phyloP scores from a whole-genome alignment of 106 monocot species.

The Apostasia shenzhenica region DNA sequence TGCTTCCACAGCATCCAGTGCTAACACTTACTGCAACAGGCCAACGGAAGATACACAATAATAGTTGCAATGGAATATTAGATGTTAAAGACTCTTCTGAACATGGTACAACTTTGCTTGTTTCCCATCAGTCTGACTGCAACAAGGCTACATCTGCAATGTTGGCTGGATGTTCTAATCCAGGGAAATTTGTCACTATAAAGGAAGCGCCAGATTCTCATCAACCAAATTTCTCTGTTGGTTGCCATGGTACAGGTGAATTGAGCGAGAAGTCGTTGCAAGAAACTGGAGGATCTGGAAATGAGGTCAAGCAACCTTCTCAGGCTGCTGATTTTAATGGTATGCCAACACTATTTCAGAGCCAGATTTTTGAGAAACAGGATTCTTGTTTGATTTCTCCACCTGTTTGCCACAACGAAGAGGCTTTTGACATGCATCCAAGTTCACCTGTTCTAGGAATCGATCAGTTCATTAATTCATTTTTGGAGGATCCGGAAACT shows the following conservation, averaged over 20 bases:
- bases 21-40: constrained; percentile 4
- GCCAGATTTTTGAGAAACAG: constrained; percentile 6
- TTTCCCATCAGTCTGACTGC: constrained; percentile 40
- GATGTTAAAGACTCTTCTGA: constrained; percentile 55
- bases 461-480: constrained; percentile 7
- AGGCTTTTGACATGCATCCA: constrained; percentile 2
- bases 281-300: constrained; percentile 15
- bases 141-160: constrained; percentile 19
- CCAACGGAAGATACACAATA: constrained; percentile 28
- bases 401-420: constrained; percentile 11
- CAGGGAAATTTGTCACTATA: constrained; percentile 15
- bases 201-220: constrained; percentile 13
- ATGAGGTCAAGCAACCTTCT: constrained; percentile 7
- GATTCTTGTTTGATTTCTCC: constrained; percentile 9
- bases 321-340: constrained; percentile 12
- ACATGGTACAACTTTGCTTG: constrained; percentile 32
- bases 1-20: constrained; percentile 33
- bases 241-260: constrained; percentile 19
- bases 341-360: constrained; percentile 3
- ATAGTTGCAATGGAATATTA: constrained; percentile 16
- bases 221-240: constrained; percentile 1
- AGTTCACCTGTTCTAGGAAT: constrained; percentile 2
- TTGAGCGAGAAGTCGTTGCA: constrained; percentile 12
- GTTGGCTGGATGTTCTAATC: constrained; percentile 19
- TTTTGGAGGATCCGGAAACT: constrained; percentile 11